These are phyloP conservation scores for Lotus japonicus DNA, from an alignment of 306 rosid species.

Conservation along the genomic window DNA sequence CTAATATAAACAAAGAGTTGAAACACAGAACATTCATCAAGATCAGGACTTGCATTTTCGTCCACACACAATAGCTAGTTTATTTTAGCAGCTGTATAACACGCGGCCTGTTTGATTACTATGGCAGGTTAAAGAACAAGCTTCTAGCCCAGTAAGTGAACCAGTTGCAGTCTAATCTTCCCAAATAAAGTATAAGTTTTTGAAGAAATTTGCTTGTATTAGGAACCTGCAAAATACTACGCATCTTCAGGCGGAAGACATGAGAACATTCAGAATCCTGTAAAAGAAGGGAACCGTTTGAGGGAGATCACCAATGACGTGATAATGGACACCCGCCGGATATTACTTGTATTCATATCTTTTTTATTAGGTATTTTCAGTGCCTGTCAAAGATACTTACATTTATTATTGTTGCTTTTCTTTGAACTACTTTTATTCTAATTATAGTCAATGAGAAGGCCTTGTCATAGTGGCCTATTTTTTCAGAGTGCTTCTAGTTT, in stretches of 20 bases:
- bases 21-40: background rate
- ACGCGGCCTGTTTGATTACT: constrained; percentile 15
- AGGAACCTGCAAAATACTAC: constrained; percentile 42
- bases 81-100: constrained; percentile 6
- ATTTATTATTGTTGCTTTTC: constrained; percentile 13
- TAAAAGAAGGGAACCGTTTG: constrained; percentile 21
- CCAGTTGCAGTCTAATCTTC: constrained; percentile 76
- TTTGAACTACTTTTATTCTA: constrained; percentile 18
- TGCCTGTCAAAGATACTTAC: constrained; percentile 27
- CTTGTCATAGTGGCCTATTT: background rate
- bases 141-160: constrained; percentile 63
- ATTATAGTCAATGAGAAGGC: constrained; percentile 20
- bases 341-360: constrained; percentile 21
- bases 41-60: background rate
- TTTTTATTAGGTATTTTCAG: constrained; percentile 26
- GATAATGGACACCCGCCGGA: constrained; percentile 18
- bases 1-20: background rate
- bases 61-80: background rate
- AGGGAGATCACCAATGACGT: constrained; percentile 17
- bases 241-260: constrained; percentile 32
- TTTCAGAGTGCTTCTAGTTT: background rate
- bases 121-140: constrained; percentile 63
- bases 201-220: constrained; percentile 63
- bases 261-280: constrained; percentile 14
- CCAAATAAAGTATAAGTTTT: constrained; percentile 40